Evolutionary conservation across 148 eudicot genomes (phyloP), one percentile per base, ranked within the genome.

Genomic region (Diospyros lotus): DNA sequence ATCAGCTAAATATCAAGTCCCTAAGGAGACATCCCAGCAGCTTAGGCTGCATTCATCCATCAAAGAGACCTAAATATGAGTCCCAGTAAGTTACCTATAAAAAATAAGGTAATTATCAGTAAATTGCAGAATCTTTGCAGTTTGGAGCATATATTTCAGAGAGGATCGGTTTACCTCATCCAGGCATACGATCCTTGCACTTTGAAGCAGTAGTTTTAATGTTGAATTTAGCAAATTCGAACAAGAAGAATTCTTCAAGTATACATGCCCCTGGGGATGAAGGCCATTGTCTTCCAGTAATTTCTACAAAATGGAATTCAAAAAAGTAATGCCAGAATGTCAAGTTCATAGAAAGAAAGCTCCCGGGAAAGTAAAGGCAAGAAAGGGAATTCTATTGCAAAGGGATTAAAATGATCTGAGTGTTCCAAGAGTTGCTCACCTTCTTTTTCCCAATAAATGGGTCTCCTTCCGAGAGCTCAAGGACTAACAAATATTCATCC

Each of bases 131-230:
- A 11, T 43, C 28, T 64, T 58, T 61, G 56, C 76, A 73, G 14
- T 62, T 63, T 51, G 39, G 56, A 52, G 9, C 52, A 17, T 73
- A 66, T 42, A 48, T 15, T 14, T 46, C 5, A 53, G 40, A 52
- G 62, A 15, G 63, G 13, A 53, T 39, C 68, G 76, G 12, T 69
- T 61, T 82, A 94, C 98, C 86, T 94, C 96, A 80, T 90, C 86
- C 58, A 85, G 85, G 76, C 80, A 79, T 66, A 87, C 78, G 76
- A 92, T 84, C 76, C 94, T 90, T 53, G 90, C 92, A 69, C 82
- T 81, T 66, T 84, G 86, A 79, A 90, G 82, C 86, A 94, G 73
- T 44, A 62, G 9, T 52, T 86, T 73, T 83, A 90, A 75, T 64
- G 79, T 80, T 55, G 51, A 66, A 75, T 78, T 75, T 59, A 81